phyloP scores from a whole-genome alignment of 1,139 yeast genomes.

The Hemisphaericaspora lyxosophila region DNA sequence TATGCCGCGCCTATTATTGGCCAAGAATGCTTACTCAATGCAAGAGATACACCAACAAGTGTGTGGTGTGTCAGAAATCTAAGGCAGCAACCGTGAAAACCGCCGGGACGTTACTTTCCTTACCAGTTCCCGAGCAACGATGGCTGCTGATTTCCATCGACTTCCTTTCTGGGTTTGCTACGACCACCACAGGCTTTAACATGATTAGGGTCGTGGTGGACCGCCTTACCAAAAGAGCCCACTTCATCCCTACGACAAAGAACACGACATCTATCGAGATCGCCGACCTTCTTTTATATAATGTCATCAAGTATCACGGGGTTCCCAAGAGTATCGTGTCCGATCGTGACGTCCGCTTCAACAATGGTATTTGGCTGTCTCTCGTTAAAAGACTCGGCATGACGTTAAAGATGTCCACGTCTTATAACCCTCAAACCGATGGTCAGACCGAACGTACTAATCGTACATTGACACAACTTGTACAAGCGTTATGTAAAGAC shows the following conservation, averaged over 20 bases:
- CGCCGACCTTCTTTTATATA: background rate
- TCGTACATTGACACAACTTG: slow-evolving; percentile 4
- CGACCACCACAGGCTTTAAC: background rate
- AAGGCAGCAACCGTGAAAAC: background rate
- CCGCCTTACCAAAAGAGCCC: slow-evolving; percentile 1
- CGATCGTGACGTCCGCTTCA: slow-evolving; percentile 2
- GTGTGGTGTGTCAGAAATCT: background rate
- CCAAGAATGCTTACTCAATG: background rate
- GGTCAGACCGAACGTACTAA: slow-evolving; percentile 9
- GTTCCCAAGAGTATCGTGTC: background rate
- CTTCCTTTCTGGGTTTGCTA: slow-evolving; percentile 3
- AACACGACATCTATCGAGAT: background rate
- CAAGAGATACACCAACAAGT: background rate
- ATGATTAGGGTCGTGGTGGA: background rate
- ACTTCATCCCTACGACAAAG: background rate
- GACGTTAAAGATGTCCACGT: background rate
- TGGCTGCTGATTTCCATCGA: slow-evolving; percentile 3
- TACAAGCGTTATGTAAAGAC: background rate
- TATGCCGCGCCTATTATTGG: background rate
- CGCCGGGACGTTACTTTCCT: background rate
- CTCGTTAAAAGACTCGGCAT: background rate
- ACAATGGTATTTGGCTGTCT: background rate
- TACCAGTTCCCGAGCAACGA: background rate
- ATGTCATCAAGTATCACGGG: background rate
- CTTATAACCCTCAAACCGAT: slow-evolving; percentile 7